phyloP scores from a whole-genome alignment of 495 filamentous ascomycete species.

The Penicillium malachiteum region DNA sequence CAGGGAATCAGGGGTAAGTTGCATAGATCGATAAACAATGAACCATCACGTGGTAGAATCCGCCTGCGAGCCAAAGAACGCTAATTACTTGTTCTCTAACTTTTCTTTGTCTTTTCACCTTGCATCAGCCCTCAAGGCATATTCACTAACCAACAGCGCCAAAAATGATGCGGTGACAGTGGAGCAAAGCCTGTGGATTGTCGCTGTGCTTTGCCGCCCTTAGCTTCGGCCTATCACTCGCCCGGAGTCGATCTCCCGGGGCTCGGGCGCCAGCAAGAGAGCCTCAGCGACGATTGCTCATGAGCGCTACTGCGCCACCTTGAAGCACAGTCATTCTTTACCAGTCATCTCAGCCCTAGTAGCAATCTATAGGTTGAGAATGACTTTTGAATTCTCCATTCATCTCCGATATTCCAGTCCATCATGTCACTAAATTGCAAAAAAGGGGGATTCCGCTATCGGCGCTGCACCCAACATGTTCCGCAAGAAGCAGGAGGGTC shows the following conservation, averaged over 20 bases:
- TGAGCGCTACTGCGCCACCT: conserved; percentile 13
- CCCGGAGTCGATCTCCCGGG: conserved; percentile 20
- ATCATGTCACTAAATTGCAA: not conserved
- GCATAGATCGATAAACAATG: not conserved
- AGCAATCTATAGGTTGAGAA: conserved; percentile 14
- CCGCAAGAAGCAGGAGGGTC: not conserved
- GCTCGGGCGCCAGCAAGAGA: conserved; percentile 4
- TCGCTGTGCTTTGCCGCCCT: conserved; percentile 38
- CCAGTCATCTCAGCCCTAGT: conserved; percentile 11
- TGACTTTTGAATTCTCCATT: conserved; percentile 1
- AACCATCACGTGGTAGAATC: conserved; percentile 17
- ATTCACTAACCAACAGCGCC: conserved; percentile 36
- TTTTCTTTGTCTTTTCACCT: not conserved
- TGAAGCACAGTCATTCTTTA: conserved; percentile 9
- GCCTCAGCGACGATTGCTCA: not conserved
- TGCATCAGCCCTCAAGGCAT: not conserved
- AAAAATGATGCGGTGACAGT: conserved; percentile 12
- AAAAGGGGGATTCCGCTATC: not conserved
- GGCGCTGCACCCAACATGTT: conserved; percentile 5
- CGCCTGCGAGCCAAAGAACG: conserved; percentile 6
- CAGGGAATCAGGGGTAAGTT: no score
- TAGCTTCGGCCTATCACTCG: conserved; percentile 16
- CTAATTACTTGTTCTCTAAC: not conserved
- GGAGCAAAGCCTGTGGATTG: conserved; percentile 20
- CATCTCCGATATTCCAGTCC: not conserved